phyloP scores from a whole-genome alignment of 371 early-diverging fungal genomes.

The Nematocida homosporus region DNA sequence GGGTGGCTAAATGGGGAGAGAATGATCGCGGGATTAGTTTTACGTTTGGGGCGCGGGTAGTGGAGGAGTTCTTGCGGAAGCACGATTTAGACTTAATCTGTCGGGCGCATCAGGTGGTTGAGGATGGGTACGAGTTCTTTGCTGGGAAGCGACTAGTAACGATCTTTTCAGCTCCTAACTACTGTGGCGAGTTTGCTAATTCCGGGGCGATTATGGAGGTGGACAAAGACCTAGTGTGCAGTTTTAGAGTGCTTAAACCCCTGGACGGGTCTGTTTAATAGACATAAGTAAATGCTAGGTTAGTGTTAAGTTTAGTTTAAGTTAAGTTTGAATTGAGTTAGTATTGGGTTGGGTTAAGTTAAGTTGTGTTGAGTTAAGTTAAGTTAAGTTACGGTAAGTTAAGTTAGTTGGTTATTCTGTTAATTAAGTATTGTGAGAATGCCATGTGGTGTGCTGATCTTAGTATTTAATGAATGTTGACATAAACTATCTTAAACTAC shows the following conservation, averaged over 20 bases:
- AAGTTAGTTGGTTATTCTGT: no score
- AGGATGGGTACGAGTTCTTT: conserved; percentile 97
- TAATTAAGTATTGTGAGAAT: no score
- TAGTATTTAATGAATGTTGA: no score
- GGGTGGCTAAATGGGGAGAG: conserved; percentile 85
- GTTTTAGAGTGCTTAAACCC: conserved; percentile 73
- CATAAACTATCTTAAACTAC: no score
- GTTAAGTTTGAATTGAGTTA: no score
- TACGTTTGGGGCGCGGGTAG: conserved; percentile 82
- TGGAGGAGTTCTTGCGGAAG: conserved; percentile 79
- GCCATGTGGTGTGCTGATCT: no score
- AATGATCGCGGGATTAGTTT: conserved; percentile 97
- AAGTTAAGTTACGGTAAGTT: no score
- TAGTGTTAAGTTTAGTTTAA: no score
- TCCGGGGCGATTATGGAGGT: conserved; percentile 94
- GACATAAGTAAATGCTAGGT: no score
- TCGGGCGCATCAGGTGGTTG: conserved; percentile 94
- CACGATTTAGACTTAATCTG: conserved; percentile 90
- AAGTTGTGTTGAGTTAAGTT: no score
- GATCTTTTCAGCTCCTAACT: conserved; percentile 91
- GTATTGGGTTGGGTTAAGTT: no score
- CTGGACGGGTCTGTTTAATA: conserved; percentile 42
- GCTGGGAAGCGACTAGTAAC: conserved; percentile 84
- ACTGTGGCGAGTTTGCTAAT: conserved; percentile 87
- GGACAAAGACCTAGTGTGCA: conserved; percentile 84